Conservation (phyloP, 352 stramenopile genomes). For the Pythium myriotylum region DNA sequence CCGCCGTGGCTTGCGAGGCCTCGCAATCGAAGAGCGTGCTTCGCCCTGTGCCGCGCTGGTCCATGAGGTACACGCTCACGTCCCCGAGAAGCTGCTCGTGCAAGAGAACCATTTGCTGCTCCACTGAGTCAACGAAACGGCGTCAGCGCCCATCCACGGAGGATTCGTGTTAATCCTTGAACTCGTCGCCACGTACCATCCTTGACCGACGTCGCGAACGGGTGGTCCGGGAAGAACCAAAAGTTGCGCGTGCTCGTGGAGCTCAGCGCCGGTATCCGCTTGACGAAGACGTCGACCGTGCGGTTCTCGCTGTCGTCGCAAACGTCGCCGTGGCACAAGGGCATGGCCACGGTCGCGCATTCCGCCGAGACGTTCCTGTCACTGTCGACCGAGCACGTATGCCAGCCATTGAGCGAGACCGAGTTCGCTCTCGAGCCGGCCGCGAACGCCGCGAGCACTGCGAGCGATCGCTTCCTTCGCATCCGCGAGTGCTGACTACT, state of each 20-base stretch:
- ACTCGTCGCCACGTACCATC: conserved; percentile 8
- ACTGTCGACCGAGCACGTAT: conserved; percentile 15
- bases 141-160: not conserved
- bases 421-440: not conserved
- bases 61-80: conserved; percentile 33
- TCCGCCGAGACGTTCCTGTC: conserved; percentile 4
- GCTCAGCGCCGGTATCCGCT: conserved; percentile 24
- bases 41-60: conserved; percentile 32
- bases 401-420: conserved; percentile 20
- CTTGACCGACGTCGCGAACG: conserved; percentile 14
- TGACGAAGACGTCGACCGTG: conserved; percentile 29
- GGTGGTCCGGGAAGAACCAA: conserved; percentile 26
- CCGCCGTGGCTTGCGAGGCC: conserved; percentile 16
- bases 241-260: conserved; percentile 17
- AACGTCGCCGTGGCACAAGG: conserved; percentile 27
- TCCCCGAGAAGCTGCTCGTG: conserved; percentile 25
- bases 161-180: not conserved
- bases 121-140: too few relatives aligned
- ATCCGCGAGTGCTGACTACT: not conserved
- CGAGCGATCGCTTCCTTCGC: conserved; percentile 7
- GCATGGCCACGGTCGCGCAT: conserved; percentile 27
- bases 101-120: conserved; percentile 24
- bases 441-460: not conserved
- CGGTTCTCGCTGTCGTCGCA: conserved; percentile 19
- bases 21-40: conserved; percentile 30